These are phyloP conservation scores for Cyclocybe aegerita DNA, from an alignment of 768 basidiomycete genomes.

Conservation along the genomic window DNA sequence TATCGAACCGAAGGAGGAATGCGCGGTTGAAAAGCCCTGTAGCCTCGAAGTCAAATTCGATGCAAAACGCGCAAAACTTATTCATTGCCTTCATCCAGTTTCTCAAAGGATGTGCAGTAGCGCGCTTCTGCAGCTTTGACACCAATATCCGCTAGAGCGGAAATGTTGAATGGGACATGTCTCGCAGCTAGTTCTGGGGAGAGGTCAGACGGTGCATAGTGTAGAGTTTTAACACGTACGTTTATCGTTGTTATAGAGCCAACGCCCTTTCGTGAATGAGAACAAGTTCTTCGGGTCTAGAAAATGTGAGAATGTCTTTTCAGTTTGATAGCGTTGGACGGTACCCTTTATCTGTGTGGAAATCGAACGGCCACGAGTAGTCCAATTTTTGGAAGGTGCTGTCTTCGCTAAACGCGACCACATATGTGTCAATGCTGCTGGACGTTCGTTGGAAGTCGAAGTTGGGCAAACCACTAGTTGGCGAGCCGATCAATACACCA, in stretches of 20 bases:
- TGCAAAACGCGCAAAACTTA: slow-evolving; percentile 3
- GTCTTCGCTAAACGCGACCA: no score
- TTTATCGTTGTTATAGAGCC: slow-evolving; percentile 26
- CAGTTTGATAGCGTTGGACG: no score
- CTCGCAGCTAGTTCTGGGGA: slow-evolving; percentile 16
- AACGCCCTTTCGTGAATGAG: slow-evolving; percentile 11
- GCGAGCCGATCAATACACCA: no score
- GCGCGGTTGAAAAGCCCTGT: slow-evolving; percentile 18
- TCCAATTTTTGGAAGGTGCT: no score
- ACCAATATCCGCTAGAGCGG: slow-evolving; percentile 12
- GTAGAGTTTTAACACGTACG: slow-evolving; percentile 9
- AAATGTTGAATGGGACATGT: slow-evolving; percentile 15
- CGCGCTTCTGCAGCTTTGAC: slow-evolving; percentile 11
- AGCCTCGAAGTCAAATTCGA: background rate
- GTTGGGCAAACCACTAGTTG: no score
- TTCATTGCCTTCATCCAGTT: slow-evolving; percentile 14
- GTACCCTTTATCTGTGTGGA: no score
- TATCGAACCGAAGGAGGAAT: slow-evolving; percentile 16
- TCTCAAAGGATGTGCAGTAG: slow-evolving; percentile 7
- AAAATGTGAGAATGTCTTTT: background rate
- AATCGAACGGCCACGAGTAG: no score
- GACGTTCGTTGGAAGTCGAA: no score
- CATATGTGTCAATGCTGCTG: no score
- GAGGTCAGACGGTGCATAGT: background rate
- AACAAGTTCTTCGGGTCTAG: background rate